Evolutionary conservation across 2,329 filamentous ascomycete genomes (phyloP), one percentile per base, ranked within the genome.

Genomic region (Monosporascus sp.): DNA sequence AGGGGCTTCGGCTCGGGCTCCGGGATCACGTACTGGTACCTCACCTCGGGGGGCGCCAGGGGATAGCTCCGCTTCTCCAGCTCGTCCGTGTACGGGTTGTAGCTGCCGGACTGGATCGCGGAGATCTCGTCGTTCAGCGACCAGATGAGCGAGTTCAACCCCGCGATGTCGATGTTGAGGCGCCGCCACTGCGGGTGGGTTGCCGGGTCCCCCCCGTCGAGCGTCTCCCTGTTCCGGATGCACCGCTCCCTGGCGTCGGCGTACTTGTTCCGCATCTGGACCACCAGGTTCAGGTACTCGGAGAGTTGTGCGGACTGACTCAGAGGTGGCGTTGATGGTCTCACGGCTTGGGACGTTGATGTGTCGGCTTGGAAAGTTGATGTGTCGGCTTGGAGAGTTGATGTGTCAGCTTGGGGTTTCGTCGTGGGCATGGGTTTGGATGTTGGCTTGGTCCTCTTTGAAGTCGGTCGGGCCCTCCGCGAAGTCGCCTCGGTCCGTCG

Each of bases 81-180:
- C 1, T 44, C 9, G 2, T 53, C 6, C 8, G 15, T 9, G 3
- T 51, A 11, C 11, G 58, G 58, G 20, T 59, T 38, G 3, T 50
- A 4, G 38, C 36, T 51, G n/a, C 42, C 42, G 7, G 48, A 47
- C 27, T 47, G 31, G 22, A 55, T 8, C 17, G 60, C 57, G 5
- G 48, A 25, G 22, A 62, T 57, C 52, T 62, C 56, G 31, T 45
- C 48, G 41, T 61, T 51, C 2, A 63, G n/a, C 9, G 39, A 18
- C 57, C 56, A 60, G 25, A 65, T 36, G 15, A 58, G 5, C 47
- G 59, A 53, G 44, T 62, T 56, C 51, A 56, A 57, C 2, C 57
- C 51, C 58, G 55, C 57, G 45, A 65, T 61, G 45, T 63, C 52
- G 11, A 54, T 14, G 47, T 64, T 65, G 44, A 64, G 63, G 2